Conservation (phyloP, 306 rosid species). For the Acacia crassicarpa region DNA sequence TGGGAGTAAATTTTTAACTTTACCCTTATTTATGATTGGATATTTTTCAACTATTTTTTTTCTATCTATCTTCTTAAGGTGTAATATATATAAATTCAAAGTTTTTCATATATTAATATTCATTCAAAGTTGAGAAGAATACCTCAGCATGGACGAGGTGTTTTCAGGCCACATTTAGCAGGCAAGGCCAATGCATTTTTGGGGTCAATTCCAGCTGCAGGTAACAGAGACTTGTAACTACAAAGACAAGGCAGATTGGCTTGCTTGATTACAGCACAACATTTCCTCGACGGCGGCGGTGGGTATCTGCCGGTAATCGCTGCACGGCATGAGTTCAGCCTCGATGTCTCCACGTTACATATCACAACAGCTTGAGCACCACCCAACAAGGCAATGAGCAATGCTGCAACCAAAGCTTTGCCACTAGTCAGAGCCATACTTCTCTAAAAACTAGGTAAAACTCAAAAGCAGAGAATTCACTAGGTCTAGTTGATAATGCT, state of each 20-base stretch:
- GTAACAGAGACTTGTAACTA: constrained; percentile 46
- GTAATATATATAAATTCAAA: neutral
- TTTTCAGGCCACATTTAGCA: constrained; percentile 48
- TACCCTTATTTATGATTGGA: too few species aligned
- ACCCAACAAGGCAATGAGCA: constrained; percentile 40
- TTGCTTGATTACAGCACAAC: constrained; percentile 51
- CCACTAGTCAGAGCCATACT: constrained; percentile 38
- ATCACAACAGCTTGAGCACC: constrained; percentile 34
- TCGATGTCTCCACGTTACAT: constrained; percentile 45
- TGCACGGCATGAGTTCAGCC: constrained; percentile 40
- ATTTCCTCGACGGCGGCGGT: constrained; percentile 39
- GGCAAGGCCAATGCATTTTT: constrained; percentile 64
- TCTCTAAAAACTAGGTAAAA: constrained; percentile 8
- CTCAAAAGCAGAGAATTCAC: neutral
- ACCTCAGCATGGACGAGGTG: constrained; percentile 55
- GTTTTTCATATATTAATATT: neutral
- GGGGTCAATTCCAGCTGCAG: constrained; percentile 52
- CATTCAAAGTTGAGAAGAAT: constrained; percentile 23
- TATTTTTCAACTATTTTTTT: too few species aligned
- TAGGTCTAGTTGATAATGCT: neutral
- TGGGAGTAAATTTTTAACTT: too few species aligned
- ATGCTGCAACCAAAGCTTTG: constrained; percentile 22
- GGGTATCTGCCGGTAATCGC: constrained; percentile 54
- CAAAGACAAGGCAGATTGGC: constrained; percentile 61
- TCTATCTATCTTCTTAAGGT: too few species aligned